A percentile compares a stretch with the other conserved stretches of the same genome.
phyloP scores from a whole-genome alignment of 1,284 basidiomycete species.

The Porogramme epimiltina region DNA sequence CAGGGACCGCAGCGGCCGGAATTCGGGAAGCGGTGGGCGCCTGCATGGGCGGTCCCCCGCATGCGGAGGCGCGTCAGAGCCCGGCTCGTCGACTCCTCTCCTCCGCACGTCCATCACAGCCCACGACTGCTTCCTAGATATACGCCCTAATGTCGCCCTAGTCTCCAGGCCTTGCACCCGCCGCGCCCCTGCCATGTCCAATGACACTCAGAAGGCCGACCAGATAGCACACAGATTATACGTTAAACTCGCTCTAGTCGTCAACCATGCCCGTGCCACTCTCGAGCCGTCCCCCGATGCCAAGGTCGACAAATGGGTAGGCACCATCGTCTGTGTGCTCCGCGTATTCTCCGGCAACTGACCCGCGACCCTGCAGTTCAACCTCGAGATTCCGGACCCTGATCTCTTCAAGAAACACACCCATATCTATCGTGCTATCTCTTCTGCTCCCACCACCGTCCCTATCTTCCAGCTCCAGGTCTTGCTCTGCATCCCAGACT shows the following conservation, averaged over 20 bases:
- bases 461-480: slow-evolving; percentile 69
- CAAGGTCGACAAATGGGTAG: slow-evolving; percentile 78
- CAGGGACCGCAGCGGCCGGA: background rate
- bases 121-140: slow-evolving; percentile 25
- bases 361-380: slow-evolving; percentile 54
- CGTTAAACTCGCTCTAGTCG: slow-evolving; percentile 72
- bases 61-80: background rate
- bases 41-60: background rate
- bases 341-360: background rate
- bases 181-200: slow-evolving; percentile 40
- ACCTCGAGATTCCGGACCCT: slow-evolving; percentile 72
- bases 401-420: slow-evolving; percentile 67
- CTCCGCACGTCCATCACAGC: slow-evolving; percentile 30
- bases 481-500: slow-evolving; percentile 66
- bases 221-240: slow-evolving; percentile 82
- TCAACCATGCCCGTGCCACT: slow-evolving; percentile 69
- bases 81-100: slow-evolving; percentile 13
- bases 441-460: slow-evolving; percentile 41
- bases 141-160: slow-evolving; percentile 28
- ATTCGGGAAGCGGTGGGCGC: background rate
- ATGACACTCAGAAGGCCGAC: slow-evolving; percentile 73
- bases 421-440: slow-evolving; percentile 62
- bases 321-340: slow-evolving; percentile 24
- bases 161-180: slow-evolving; percentile 24
- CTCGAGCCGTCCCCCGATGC: slow-evolving; percentile 41